Conservation (phyloP, 129 eudicot species). For the Flaveria brownii region DNA sequence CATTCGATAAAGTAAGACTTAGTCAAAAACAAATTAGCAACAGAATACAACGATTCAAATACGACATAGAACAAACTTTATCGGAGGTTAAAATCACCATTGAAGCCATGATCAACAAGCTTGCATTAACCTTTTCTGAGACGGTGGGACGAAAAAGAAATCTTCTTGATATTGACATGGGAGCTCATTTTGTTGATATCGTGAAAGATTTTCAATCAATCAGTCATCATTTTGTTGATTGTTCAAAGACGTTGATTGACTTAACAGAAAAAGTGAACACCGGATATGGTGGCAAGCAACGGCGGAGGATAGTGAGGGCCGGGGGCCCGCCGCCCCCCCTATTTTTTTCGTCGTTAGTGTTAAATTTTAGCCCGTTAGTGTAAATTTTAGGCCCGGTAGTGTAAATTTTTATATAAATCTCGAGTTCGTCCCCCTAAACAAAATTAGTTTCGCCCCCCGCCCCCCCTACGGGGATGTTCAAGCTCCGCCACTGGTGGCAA, state of each 20-base stretch:
- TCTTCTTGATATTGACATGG: background rate
- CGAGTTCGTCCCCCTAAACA: no score
- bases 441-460: no score
- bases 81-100: background rate
- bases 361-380: no score
- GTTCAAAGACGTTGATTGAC: background rate
- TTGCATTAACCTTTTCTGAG: background rate
- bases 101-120: background rate
- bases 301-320: no score
- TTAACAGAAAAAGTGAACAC: background rate
- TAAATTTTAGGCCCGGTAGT: no score
- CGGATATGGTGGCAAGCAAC: background rate
- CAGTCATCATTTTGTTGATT: background rate
- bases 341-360: no score
- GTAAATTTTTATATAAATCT: no score
- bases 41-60: background rate
- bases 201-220: constrained; percentile 1
- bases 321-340: no score
- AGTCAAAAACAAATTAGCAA: background rate
- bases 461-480: no score
- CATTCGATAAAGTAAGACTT: background rate
- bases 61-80: background rate
- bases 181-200: constrained; percentile 4
- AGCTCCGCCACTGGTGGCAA: no score
- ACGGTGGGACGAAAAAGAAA: constrained; percentile 1